A percentile compares a stretch with the other conserved stretches of the same genome.
These are phyloP conservation scores for Stentor roeselii DNA, from an alignment of 73 alveolate species.

Conservation along the genomic window DNA sequence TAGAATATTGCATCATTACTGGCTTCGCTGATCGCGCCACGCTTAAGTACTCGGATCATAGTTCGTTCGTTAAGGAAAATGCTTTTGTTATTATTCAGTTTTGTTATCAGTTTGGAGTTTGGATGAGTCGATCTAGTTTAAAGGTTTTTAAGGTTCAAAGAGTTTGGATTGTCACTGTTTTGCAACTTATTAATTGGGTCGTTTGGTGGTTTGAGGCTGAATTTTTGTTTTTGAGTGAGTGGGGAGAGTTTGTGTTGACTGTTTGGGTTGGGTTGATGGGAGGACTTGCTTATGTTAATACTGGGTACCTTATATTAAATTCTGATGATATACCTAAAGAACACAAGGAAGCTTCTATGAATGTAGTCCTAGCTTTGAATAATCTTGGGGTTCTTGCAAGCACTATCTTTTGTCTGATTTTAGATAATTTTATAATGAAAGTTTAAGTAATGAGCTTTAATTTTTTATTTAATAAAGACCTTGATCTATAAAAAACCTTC, in stretches of 20 bases:
- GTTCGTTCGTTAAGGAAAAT: conserved; percentile 30
- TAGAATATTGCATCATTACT: conserved; percentile 63
- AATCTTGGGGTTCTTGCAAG: conserved; percentile 16
- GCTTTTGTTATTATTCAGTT: conserved; percentile 41
- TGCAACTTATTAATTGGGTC: conserved; percentile 37
- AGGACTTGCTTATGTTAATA: conserved; percentile 51
- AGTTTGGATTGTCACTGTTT: conserved; percentile 43
- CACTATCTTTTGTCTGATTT: background rate
- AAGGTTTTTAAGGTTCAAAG: conserved; percentile 41
- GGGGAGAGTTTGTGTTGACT: conserved; percentile 34
- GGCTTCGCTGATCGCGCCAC: conserved; percentile 75
- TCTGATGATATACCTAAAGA: conserved; percentile 9
- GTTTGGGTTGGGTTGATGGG: conserved; percentile 56
- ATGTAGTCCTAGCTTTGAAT: background rate
- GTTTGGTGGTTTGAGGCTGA: conserved; percentile 49
- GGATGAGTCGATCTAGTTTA: conserved; percentile 42
- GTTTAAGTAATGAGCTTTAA: too few relatives aligned
- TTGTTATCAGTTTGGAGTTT: conserved; percentile 62
- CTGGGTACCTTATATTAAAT: conserved; percentile 36
- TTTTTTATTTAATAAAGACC: too few relatives aligned
- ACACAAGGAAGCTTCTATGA: conserved; percentile 22
- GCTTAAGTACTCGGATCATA: conserved; percentile 21
- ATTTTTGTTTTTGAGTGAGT: conserved; percentile 31
- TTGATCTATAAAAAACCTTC: too few relatives aligned
- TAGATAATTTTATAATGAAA: conserved; percentile 5